A percentile compares a stretch with the other conserved stretches of the same genome.
phyloP scores from a whole-genome alignment of 768 basidiomycete genomes.

The Russula sp. region DNA sequence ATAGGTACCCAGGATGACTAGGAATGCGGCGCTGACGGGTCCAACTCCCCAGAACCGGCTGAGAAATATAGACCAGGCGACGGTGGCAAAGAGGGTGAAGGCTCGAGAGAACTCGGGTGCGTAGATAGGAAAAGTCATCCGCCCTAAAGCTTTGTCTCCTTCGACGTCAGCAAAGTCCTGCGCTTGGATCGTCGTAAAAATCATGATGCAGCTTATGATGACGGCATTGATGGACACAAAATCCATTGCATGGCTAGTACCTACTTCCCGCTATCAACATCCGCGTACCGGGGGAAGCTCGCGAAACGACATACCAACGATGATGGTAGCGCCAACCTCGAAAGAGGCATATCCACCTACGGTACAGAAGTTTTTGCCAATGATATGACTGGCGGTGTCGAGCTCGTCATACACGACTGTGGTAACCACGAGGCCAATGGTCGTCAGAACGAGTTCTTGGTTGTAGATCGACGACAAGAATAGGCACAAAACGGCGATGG shows the following conservation, averaged over 20 bases:
- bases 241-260: conserved; percentile 16
- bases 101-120: conserved; percentile 21
- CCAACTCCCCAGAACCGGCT: conserved; percentile 22
- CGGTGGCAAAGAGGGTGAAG: conserved; percentile 22
- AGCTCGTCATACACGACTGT: conserved; percentile 22
- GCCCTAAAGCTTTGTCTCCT: conserved; percentile 23
- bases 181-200: conserved; percentile 24
- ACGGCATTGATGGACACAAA: conserved; percentile 22
- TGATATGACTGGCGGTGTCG: conserved; percentile 13
- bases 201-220: conserved; percentile 20
- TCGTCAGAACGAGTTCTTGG: conserved; percentile 16
- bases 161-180: conserved; percentile 26
- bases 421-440: conserved; percentile 20
- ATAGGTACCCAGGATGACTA: conserved; percentile 18
- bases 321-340: conserved; percentile 22
- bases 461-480: conserved; percentile 14
- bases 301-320: conserved; percentile 16
- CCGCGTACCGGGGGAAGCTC: conserved; percentile 4
- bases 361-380: conserved; percentile 23
- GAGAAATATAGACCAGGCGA: conserved; percentile 23
- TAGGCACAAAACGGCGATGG: conserved; percentile 20
- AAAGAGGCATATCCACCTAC: conserved; percentile 23
- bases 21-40: conserved; percentile 12
- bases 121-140: conserved; percentile 24
- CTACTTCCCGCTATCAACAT: conserved; percentile 10